Evolutionary conservation across 257 asterid species (phyloP).

Genomic region (Nyctanthes arbortristis): DNA sequence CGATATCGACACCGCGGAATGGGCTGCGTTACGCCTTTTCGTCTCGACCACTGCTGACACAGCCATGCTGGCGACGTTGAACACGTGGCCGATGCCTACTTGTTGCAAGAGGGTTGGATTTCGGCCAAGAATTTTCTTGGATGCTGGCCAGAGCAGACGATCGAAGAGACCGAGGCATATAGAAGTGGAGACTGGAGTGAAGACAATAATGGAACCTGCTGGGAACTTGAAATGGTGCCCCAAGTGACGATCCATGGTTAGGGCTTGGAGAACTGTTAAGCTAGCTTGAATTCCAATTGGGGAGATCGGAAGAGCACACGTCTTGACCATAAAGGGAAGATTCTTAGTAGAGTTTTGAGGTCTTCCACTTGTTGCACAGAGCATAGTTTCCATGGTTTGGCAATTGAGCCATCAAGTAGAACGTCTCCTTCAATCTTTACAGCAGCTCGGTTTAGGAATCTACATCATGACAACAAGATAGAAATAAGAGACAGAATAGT

Average conservation of each 20-base stretch:
- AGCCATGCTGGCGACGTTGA: too few relatives aligned
- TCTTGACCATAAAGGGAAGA: slow-evolving; percentile 29
- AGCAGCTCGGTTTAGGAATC: slow-evolving; percentile 30
- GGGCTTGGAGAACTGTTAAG: slow-evolving; percentile 27
- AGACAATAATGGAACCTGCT: slow-evolving; percentile 14
- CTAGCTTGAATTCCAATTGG: slow-evolving; percentile 17
- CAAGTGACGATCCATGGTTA: slow-evolving; percentile 23
- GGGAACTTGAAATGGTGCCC: slow-evolving; percentile 31
- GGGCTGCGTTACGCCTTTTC: too few relatives aligned
- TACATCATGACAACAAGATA: too few relatives aligned
- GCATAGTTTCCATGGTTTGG: too few relatives aligned
- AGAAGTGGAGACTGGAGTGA: slow-evolving; percentile 9
- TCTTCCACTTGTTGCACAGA: too few relatives aligned
- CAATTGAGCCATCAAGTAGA: slow-evolving; percentile 18
- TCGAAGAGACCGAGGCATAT: slow-evolving; percentile 15
- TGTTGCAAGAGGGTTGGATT: slow-evolving; percentile 24
- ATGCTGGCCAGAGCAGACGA: slow-evolving; percentile 11
- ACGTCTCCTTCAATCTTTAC: slow-evolving; percentile 16
- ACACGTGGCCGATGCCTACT: slow-evolving; percentile 30
- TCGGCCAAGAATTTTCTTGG: slow-evolving; percentile 8
- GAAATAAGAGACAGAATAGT: too few relatives aligned
- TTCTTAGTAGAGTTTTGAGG: slow-evolving; percentile 21
- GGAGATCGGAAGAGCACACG: slow-evolving; percentile 17
- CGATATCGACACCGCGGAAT: too few relatives aligned
- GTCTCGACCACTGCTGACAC: too few relatives aligned